Percentiles rank a stretch among this genome's conserved stretches.
phyloP scores from a whole-genome alignment of 2,329 filamentous ascomycete species.

The Tolypocladium endophyticum region DNA sequence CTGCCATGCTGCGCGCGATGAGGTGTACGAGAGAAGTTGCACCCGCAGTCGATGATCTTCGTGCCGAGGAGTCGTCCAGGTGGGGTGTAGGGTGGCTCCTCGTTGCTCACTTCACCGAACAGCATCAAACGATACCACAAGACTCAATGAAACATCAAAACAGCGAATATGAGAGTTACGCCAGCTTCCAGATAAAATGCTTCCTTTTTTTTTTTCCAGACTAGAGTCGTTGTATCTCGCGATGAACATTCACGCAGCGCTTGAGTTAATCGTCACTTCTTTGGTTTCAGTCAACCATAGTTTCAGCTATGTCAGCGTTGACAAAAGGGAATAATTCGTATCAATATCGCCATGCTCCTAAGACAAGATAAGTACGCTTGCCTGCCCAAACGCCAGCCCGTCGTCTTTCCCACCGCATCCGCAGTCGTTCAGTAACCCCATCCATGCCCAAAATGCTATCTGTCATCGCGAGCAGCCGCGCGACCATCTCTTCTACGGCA shows the following conservation, averaged over 20 bases:
- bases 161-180: background rate
- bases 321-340: slow-evolving; percentile 13
- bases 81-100: background rate
- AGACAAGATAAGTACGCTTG: slow-evolving; percentile 14
- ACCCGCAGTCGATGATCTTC: background rate
- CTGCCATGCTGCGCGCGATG: slow-evolving; percentile 9
- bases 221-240: background rate
- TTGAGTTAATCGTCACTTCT: background rate
- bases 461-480: background rate
- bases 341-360: slow-evolving; percentile 22
- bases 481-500: background rate
- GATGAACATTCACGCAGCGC: background rate
- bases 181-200: too few species aligned
- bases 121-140: background rate
- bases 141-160: background rate
- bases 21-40: background rate
- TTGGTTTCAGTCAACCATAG: background rate
- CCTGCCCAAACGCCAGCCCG: slow-evolving; percentile 19
- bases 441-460: background rate
- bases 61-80: background rate
- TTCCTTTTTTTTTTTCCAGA: too few species aligned
- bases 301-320: slow-evolving; percentile 2
- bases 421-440: background rate
- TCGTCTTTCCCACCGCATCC: background rate
- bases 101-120: background rate